These are phyloP conservation scores for Elsinoe fawcettii DNA, from an alignment of 2,329 filamentous ascomycete genomes.

Conservation along the genomic window DNA sequence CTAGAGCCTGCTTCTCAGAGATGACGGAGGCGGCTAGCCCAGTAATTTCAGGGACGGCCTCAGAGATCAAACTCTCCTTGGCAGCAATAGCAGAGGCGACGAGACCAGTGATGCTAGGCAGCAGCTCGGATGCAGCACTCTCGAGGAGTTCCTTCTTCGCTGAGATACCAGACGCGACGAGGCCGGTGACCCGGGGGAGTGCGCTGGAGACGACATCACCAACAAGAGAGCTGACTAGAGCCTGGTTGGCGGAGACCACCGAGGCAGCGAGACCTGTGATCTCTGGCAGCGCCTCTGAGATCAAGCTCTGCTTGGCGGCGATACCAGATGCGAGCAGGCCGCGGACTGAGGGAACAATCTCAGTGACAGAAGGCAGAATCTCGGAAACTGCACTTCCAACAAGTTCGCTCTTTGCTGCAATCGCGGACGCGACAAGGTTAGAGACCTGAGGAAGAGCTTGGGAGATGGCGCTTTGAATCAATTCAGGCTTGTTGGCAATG, in stretches of 20 bases:
- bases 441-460: constrained; percentile 5
- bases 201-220: background rate
- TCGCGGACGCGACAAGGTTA: background rate
- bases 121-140: background rate
- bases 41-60: background rate
- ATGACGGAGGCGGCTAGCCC: background rate
- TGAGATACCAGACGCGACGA: background rate
- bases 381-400: background rate
- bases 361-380: background rate
- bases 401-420: background rate
- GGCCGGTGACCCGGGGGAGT: background rate
- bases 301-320: background rate
- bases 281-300: background rate
- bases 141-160: background rate
- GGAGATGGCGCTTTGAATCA: background rate
- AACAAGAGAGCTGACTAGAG: constrained; percentile 3
- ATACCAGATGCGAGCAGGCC: background rate
- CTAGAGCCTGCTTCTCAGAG: background rate
- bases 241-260: background rate
- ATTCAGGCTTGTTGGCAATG: background rate
- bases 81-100: constrained; percentile 4
- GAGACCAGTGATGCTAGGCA: background rate
- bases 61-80: background rate
- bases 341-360: background rate
- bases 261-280: constrained; percentile 8